These are phyloP conservation scores for Eucommia ulmoides DNA, from an alignment of 257 asterid species.

Conservation along the genomic window DNA sequence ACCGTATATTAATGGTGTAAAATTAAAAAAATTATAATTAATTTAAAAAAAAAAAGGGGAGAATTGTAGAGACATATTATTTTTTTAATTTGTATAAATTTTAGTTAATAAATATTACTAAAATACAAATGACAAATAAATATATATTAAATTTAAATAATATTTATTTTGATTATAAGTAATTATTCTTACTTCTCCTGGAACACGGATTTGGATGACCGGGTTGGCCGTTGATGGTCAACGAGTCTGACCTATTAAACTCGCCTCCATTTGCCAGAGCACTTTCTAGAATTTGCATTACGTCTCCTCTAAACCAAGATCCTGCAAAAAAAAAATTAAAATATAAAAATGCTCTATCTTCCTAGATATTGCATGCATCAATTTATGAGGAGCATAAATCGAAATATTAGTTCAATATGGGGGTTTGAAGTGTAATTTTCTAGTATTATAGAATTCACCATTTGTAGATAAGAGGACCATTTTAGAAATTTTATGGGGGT, in stretches of 20 bases:
- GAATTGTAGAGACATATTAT: no score
- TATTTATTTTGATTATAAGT: background rate
- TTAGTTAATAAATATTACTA: no score
- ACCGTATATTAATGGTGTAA: no score
- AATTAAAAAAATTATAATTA: no score
- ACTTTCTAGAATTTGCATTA: conserved; percentile 24
- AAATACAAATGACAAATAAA: no score
- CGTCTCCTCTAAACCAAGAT: conserved; percentile 50
- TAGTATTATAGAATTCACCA: background rate
- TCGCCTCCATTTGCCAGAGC: conserved; percentile 26
- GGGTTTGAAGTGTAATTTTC: no score
- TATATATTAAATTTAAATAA: no score
- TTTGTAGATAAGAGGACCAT: no score
- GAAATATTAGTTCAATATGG: background rate
- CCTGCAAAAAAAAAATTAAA: conserved; percentile 16
- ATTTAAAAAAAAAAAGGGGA: no score
- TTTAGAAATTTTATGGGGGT: background rate
- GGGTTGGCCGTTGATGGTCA: conserved; percentile 48
- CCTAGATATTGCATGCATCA: conserved; percentile 7
- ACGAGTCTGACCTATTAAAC: conserved; percentile 33
- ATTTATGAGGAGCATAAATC: background rate
- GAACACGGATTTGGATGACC: conserved; percentile 42
- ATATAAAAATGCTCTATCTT: no score
- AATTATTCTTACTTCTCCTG: conserved; percentile 22
- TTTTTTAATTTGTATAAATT: no score